Conservation (phyloP, 176 grass and related monocot species). For the Otatea glauca region DNA sequence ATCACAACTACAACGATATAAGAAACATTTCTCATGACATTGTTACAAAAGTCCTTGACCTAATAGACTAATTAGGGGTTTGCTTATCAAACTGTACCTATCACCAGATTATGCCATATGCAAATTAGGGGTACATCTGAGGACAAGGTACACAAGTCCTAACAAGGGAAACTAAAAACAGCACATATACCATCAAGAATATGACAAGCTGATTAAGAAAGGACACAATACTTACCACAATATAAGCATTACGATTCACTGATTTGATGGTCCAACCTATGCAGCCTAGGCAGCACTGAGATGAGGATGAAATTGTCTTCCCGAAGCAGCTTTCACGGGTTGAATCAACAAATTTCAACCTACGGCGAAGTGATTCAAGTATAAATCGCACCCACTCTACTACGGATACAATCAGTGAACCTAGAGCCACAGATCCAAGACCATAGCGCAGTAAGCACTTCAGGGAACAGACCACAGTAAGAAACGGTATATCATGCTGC, state of each 20-base stretch:
- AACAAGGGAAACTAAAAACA: slow-evolving; percentile 16
- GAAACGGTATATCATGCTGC: slow-evolving; percentile 88
- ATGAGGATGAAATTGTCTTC: slow-evolving; percentile 75
- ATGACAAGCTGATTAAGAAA: not conserved
- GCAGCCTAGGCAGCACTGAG: slow-evolving; percentile 85
- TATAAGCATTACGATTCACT: slow-evolving; percentile 89
- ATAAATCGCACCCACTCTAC: slow-evolving; percentile 85
- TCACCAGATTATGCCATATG: not conserved
- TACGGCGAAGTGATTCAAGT: slow-evolving; percentile 73
- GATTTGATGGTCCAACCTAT: slow-evolving; percentile 89
- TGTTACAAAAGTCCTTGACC: not conserved
- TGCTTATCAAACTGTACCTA: no score
- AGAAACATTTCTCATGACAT: not conserved
- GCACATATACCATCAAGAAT: not conserved
- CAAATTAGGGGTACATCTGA: not conserved
- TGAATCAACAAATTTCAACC: slow-evolving; percentile 64
- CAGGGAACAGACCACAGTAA: slow-evolving; percentile 80
- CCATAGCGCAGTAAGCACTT: slow-evolving; percentile 77
- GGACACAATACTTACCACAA: slow-evolving; percentile 58
- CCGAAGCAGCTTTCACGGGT: slow-evolving; percentile 53
- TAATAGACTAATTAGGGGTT: not conserved
- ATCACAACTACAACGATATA: not conserved
- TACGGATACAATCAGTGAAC: slow-evolving; percentile 71
- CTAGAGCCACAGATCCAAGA: slow-evolving; percentile 88
- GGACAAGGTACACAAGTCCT: not conserved